Evolutionary conservation across 441 rosid species (phyloP), one percentile per base, ranked within the genome.

Genomic region (Raphanus hybrid): DNA sequence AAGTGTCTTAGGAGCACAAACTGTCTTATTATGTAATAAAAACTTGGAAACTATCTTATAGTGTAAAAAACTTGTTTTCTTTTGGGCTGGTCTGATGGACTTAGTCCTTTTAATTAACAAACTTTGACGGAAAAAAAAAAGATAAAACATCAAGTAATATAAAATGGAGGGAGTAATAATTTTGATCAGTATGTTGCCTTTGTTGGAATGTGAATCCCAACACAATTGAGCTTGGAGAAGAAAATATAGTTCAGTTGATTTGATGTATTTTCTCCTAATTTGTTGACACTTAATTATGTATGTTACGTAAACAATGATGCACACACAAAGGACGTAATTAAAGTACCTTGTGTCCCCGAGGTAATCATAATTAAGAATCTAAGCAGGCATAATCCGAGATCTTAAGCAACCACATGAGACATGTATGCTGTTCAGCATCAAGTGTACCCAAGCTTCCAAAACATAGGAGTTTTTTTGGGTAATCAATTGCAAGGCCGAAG

Each of bases 311-410:
- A 71, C 41, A 43, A 64, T 0, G 26, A 23, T 62, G 50, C 26
- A 77, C 68, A 78, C 23, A 67, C 29, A 72, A 61, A 78, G 54
- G 66, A 67, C 74, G 35, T 39, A 73, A 62, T 68, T 68, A 73
- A 39, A 73, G 75, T 78, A 69, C 67, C 39, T 54, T 69, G 54
- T 73, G 74, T 73, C 78, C 77, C 77, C 26, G 8, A 63, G 5
- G 11, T 78, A 78, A 78, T 78, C 70, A 78, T 74, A 64, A 68
- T 78, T 73, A 73, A 74, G 75, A 54, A 78, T 63, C 74, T 78
- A 68, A 73, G 52, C 61, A 67, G 65, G 70, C 82, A 54, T 68
- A 78, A 74, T 68, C 78, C 59, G 15, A 78, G 75, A 74, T 78
- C 59, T 74, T 68, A 78, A 74, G 75, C 78, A 78, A 78, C 78